A percentile compares a stretch with the other conserved stretches of the same genome.
phyloP scores from a whole-genome alignment of 495 filamentous ascomycete genomes.

The Penicillium angulare region DNA sequence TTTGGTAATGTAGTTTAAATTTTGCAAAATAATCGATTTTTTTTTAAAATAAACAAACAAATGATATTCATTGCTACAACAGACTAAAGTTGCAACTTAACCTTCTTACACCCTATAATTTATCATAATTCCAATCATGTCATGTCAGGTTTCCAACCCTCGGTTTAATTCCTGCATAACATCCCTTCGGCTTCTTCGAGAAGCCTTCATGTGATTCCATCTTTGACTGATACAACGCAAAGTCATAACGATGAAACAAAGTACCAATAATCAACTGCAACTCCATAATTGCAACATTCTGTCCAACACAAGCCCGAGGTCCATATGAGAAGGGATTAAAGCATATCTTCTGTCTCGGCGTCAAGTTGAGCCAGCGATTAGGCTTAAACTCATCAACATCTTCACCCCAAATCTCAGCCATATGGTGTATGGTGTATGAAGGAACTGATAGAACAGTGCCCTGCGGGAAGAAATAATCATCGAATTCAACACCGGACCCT shows the following conservation, averaged over 20 bases:
- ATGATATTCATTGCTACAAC: no score
- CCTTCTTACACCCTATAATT: no score
- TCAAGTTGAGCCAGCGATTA: slow-evolving; percentile 63
- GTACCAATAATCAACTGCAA: slow-evolving; percentile 70
- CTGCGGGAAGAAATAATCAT: slow-evolving; percentile 59
- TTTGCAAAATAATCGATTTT: no score
- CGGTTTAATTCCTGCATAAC: slow-evolving; percentile 61
- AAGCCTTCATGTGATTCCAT: slow-evolving; percentile 78
- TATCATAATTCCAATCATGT: no score
- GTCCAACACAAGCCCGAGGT: slow-evolving; percentile 69
- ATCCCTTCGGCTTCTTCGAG: slow-evolving; percentile 71
- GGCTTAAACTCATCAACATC: slow-evolving; percentile 72
- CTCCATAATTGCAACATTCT: slow-evolving; percentile 84
- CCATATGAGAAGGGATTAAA: slow-evolving; percentile 80
- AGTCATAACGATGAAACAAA: slow-evolving; percentile 66
- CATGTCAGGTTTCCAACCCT: no score
- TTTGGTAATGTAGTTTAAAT: slow-evolving; percentile 8
- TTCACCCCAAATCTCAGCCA: slow-evolving; percentile 67
- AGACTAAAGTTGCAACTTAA: no score
- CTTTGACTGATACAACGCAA: slow-evolving; percentile 54
- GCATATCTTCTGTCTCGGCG: slow-evolving; percentile 58
- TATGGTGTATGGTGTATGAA: slow-evolving; percentile 76
- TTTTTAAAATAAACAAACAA: no score
- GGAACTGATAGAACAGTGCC: slow-evolving; percentile 71
- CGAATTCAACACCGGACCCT: slow-evolving; percentile 38